phyloP scores from a whole-genome alignment of 352 stramenopile genomes.

The Phytophthora constricta region DNA sequence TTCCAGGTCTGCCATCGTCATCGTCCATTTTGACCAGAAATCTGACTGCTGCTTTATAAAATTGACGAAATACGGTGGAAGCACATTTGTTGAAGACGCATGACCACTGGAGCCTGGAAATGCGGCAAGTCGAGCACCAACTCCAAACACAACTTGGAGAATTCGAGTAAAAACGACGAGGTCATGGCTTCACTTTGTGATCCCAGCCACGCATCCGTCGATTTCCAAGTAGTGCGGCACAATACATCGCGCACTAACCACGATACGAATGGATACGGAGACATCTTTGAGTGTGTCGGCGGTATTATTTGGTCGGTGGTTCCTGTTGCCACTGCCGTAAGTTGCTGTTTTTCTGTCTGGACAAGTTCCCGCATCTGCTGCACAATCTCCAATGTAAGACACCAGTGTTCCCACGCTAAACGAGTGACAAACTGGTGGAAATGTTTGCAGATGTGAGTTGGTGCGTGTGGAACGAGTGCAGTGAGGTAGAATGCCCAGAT shows the following conservation, averaged over 20 bases:
- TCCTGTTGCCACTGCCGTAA: slow-evolving; percentile 30
- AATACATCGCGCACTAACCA: slow-evolving; percentile 86
- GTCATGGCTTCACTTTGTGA: slow-evolving; percentile 60
- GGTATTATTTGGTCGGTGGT: slow-evolving; percentile 29
- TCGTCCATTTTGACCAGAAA: slow-evolving; percentile 82
- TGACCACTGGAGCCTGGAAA: slow-evolving; percentile 56
- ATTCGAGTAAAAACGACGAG: slow-evolving; percentile 74
- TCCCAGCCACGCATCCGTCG: slow-evolving; percentile 71
- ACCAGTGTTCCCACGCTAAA: slow-evolving; percentile 86
- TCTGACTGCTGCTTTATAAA: slow-evolving; percentile 82
- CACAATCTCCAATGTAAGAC: slow-evolving; percentile 79
- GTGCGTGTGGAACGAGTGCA: slow-evolving; percentile 74
- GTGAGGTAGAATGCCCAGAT: slow-evolving; percentile 86
- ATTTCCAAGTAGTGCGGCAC: slow-evolving; percentile 82
- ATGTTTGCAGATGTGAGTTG: slow-evolving; percentile 80
- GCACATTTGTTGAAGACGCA: slow-evolving; percentile 64
- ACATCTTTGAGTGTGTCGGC: slow-evolving; percentile 39
- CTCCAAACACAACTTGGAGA: slow-evolving; percentile 80
- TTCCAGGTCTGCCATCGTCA: slow-evolving; percentile 62
- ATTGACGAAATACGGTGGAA: slow-evolving; percentile 87
- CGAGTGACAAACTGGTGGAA: slow-evolving; percentile 85
- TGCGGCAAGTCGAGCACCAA: slow-evolving; percentile 80
- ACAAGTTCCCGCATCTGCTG: slow-evolving; percentile 86
- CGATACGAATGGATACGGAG: slow-evolving; percentile 83
- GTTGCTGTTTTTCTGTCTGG: slow-evolving; percentile 65